These are phyloP conservation scores for Monilinia aucupariae DNA, from an alignment of 2,329 filamentous ascomycete species.

Conservation along the genomic window DNA sequence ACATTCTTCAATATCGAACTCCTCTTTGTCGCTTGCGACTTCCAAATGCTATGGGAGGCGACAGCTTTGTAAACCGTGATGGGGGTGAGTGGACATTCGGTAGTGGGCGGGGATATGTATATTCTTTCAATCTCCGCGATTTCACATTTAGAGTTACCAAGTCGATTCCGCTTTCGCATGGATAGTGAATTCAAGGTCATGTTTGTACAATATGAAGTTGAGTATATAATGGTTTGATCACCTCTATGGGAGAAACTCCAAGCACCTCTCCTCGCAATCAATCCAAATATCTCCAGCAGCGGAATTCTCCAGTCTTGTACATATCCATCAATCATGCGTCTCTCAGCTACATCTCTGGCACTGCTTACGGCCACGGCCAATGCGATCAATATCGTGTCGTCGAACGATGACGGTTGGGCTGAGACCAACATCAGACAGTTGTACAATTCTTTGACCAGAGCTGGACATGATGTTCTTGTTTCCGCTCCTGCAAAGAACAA, in stretches of 20 bases:
- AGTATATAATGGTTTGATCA: background rate
- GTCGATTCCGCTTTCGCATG: background rate
- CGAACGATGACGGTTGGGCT: constrained; percentile 4
- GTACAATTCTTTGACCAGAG: background rate
- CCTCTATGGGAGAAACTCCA: background rate
- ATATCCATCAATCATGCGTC: constrained; percentile 7
- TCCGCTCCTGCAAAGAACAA: constrained; percentile 4
- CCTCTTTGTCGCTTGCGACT: background rate
- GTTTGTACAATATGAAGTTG: background rate
- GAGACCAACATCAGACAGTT: constrained; percentile 4
- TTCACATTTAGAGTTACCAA: background rate
- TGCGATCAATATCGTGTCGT: background rate
- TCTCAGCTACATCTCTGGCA: background rate
- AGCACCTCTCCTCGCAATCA: background rate
- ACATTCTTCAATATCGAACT: background rate
- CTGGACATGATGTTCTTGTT: constrained; percentile 9
- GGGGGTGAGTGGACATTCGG: background rate
- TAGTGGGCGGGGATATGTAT: background rate
- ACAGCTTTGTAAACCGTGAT: too few species aligned
- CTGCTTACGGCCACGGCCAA: constrained; percentile 2
- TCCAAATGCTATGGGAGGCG: too few species aligned
- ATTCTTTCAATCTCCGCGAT: constrained; percentile 1
- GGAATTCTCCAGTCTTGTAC: background rate
- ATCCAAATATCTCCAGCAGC: background rate
- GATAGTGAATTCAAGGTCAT: background rate